phyloP scores from a whole-genome alignment of 2,329 filamentous ascomycete species.

The Bisporella sp. region DNA sequence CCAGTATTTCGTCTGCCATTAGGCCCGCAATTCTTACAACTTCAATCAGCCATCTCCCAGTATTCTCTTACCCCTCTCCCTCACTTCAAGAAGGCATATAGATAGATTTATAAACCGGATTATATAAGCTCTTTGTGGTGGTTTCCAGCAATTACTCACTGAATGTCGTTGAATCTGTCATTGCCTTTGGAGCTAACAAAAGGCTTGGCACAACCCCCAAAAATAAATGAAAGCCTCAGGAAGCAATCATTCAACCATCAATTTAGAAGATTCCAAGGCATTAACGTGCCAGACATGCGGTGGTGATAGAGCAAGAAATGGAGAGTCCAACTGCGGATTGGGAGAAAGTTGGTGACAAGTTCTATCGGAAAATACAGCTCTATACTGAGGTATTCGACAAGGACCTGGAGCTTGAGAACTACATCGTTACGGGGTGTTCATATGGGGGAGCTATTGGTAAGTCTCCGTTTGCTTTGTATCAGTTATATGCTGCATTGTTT shows the following conservation, averaged over 20 bases:
- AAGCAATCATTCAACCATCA: too few species aligned
- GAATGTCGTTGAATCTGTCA: too few species aligned
- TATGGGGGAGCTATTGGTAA: slow-evolving; percentile 91
- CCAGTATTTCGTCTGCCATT: slow-evolving; percentile 58
- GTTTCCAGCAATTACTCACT: too few species aligned
- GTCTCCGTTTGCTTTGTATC: slow-evolving; percentile 18
- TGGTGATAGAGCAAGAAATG: slow-evolving; percentile 13
- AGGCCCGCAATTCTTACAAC: slow-evolving; percentile 10
- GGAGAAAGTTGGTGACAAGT: slow-evolving; percentile 88
- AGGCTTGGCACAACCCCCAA: too few species aligned
- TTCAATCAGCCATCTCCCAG: slow-evolving; percentile 17
- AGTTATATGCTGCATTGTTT: background rate
- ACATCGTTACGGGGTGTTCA: slow-evolving; percentile 82
- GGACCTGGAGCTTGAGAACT: slow-evolving; percentile 91
- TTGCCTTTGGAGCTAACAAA: too few species aligned
- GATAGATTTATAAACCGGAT: too few species aligned
- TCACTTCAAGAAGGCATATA: too few species aligned
- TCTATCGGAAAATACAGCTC: slow-evolving; percentile 90
- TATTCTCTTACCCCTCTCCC: too few species aligned
- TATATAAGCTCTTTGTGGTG: too few species aligned
- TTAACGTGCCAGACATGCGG: too few species aligned
- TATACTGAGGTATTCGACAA: slow-evolving; percentile 92
- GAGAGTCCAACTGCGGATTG: slow-evolving; percentile 59
- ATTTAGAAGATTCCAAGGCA: too few species aligned
- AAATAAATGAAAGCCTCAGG: too few species aligned